A percentile compares a stretch with the other conserved stretches of the same genome.
Evolutionary conservation across 805 yeast genomes (phyloP).

Genomic region (Komagataella populi): DNA sequence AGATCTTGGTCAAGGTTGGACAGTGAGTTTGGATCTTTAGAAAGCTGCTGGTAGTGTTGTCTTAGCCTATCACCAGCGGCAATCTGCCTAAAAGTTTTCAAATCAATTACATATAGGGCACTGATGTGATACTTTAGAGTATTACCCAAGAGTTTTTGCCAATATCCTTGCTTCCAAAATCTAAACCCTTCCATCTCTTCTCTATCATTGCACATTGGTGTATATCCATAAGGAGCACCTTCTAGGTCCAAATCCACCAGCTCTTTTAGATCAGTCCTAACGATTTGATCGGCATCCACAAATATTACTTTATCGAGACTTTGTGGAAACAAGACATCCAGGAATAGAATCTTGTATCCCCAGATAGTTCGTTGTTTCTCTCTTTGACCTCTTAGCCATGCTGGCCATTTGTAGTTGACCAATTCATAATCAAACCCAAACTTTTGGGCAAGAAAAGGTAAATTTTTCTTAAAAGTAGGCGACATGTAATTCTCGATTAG

Average conservation of each 20-base stretch:
- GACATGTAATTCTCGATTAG: slow-evolving; percentile 71
- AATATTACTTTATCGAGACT: slow-evolving; percentile 63
- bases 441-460: slow-evolving; percentile 44
- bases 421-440: slow-evolving; percentile 62
- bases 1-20: slow-evolving; percentile 85
- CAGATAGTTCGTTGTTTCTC: slow-evolving; percentile 72
- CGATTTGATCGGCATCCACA: slow-evolving; percentile 79
- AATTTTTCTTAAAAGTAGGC: slow-evolving; percentile 43
- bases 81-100: slow-evolving; percentile 45
- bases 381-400: slow-evolving; percentile 70
- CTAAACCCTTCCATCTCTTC: slow-evolving; percentile 71
- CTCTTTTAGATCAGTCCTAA: slow-evolving; percentile 61
- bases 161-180: slow-evolving; percentile 91
- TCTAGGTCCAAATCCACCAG: slow-evolving; percentile 53
- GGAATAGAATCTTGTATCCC: slow-evolving; percentile 78
- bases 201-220: slow-evolving; percentile 79
- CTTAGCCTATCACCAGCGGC: slow-evolving; percentile 74
- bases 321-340: slow-evolving; percentile 81
- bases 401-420: slow-evolving; percentile 87
- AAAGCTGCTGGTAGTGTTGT: slow-evolving; percentile 70
- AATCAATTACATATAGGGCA: slow-evolving; percentile 74
- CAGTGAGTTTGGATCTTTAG: slow-evolving; percentile 68
- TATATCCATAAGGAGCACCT: slow-evolving; percentile 77
- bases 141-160: slow-evolving; percentile 51
- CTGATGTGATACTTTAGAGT: slow-evolving; percentile 65